Conservation (phyloP, 805 yeast species). For the Suhomyces prunicola region DNA sequence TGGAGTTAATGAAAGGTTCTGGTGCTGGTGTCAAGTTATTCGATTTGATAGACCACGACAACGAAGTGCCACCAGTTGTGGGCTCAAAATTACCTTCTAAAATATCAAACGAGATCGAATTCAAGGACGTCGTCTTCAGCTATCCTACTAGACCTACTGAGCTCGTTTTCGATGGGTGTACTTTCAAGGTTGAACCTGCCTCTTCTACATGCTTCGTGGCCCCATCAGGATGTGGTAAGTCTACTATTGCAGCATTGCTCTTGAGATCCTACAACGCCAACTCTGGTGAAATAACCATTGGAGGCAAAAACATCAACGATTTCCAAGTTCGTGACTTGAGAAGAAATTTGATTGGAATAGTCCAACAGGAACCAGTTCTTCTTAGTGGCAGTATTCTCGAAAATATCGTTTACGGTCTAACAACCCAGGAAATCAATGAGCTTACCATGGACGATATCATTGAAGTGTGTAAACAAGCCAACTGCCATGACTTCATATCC, state of each 20-base stretch:
- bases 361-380: slow-evolving; percentile 60
- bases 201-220: slow-evolving; percentile 48
- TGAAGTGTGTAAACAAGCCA: slow-evolving; percentile 49
- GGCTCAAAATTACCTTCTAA: slow-evolving; percentile 26
- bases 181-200: slow-evolving; percentile 33
- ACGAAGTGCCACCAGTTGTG: slow-evolving; percentile 33
- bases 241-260: slow-evolving; percentile 53
- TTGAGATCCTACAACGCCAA: slow-evolving; percentile 52
- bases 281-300: slow-evolving; percentile 48
- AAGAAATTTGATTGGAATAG: slow-evolving; percentile 50
- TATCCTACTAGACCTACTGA: slow-evolving; percentile 41
- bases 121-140: slow-evolving; percentile 38
- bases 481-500: slow-evolving; percentile 54
- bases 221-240: slow-evolving; percentile 61
- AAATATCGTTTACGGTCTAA: slow-evolving; percentile 53
- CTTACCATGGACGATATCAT: slow-evolving; percentile 42
- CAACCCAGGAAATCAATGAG: slow-evolving; percentile 30
- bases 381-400: slow-evolving; percentile 55
- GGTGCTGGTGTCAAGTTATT: slow-evolving; percentile 46
- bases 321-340: slow-evolving; percentile 51
- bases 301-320: slow-evolving; percentile 47
- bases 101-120: slow-evolving; percentile 33
- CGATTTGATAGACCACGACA: slow-evolving; percentile 38
- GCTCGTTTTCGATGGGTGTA: slow-evolving; percentile 34
- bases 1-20: slow-evolving; percentile 47